Evolutionary conservation across 2,329 filamentous ascomycete genomes (phyloP).

Genomic region (Penicillium palitans): DNA sequence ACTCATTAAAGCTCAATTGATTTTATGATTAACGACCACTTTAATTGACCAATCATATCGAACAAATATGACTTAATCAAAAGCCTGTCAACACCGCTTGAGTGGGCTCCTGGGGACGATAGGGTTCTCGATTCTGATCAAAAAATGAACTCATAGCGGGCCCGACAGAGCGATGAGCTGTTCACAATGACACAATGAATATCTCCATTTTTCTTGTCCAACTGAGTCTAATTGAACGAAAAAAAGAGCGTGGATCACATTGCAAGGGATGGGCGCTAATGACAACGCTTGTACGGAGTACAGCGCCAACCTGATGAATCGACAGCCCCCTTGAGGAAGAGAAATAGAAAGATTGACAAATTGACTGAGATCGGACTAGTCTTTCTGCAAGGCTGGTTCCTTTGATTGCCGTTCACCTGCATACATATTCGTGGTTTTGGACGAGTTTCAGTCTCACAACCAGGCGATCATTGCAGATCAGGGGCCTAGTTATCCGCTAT

Average conservation of each 20-base stretch:
- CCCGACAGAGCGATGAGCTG: neutral
- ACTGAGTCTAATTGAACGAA: neutral
- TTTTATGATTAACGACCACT: neutral
- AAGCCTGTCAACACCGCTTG: neutral
- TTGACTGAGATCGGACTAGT: constrained; percentile 1
- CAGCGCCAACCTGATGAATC: neutral
- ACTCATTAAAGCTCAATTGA: neutral
- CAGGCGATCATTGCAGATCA: constrained; percentile 24
- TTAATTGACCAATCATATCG: neutral
- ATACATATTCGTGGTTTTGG: neutral
- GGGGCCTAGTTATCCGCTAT: constrained; percentile 9
- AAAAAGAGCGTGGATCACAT: neutral
- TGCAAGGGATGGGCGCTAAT: constrained; percentile 7
- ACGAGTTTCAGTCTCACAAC: constrained; percentile 3
- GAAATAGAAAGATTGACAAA: neutral
- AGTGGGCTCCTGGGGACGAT: neutral
- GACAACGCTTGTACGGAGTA: neutral
- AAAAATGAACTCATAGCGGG: neutral
- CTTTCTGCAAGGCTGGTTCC: constrained; percentile 14
- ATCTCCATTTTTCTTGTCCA: neutral
- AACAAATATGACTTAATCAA: neutral
- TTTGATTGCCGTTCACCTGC: neutral
- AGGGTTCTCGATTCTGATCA: neutral
- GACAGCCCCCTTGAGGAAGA: neutral
- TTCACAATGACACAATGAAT: neutral